A percentile compares a stretch with the other conserved stretches of the same genome.
Conservation (phyloP, 495 filamentous ascomycete species). For the Zalerion maritima region DNA sequence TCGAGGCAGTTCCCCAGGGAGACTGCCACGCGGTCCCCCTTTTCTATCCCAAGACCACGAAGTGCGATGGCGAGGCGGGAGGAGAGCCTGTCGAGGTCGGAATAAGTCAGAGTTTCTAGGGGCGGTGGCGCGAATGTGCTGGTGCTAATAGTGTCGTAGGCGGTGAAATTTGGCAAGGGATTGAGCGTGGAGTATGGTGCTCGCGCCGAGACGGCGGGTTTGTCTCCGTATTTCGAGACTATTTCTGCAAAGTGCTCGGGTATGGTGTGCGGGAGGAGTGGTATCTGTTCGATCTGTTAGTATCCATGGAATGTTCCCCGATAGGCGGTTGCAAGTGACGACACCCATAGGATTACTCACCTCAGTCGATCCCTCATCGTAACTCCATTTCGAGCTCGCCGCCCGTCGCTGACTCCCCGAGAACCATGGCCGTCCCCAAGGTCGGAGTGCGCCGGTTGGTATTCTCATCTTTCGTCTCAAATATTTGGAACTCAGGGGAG, state of each 20-base stretch:
- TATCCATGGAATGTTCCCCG: neutral
- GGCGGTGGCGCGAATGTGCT: too few relatives aligned
- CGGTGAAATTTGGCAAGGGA: conserved; percentile 5
- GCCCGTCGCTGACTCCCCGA: too few relatives aligned
- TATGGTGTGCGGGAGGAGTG: conserved; percentile 59
- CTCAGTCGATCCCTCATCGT: too few relatives aligned
- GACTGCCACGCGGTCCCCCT: conserved; percentile 76
- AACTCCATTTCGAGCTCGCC: too few relatives aligned
- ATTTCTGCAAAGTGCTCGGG: conserved; percentile 67
- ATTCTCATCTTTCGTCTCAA: too few relatives aligned
- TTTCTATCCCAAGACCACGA: conserved; percentile 56
- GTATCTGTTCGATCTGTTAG: conserved; percentile 38
- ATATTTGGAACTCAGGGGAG: too few relatives aligned
- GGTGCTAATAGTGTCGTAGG: conserved; percentile 4
- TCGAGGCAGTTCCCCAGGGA: conserved; percentile 76
- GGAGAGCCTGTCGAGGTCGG: conserved; percentile 56
- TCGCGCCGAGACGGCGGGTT: conserved; percentile 40
- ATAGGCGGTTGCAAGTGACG: too few relatives aligned
- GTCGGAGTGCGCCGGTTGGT: too few relatives aligned
- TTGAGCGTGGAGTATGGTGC: conserved; percentile 14
- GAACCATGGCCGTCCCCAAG: too few relatives aligned
- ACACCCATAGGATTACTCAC: too few relatives aligned
- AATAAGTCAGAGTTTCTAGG: conserved; percentile 47
- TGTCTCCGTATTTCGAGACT: conserved; percentile 58
- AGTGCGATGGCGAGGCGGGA: conserved; percentile 66